Conservation (phyloP, 345 rosid species). For the Erucastrum elatum region DNA sequence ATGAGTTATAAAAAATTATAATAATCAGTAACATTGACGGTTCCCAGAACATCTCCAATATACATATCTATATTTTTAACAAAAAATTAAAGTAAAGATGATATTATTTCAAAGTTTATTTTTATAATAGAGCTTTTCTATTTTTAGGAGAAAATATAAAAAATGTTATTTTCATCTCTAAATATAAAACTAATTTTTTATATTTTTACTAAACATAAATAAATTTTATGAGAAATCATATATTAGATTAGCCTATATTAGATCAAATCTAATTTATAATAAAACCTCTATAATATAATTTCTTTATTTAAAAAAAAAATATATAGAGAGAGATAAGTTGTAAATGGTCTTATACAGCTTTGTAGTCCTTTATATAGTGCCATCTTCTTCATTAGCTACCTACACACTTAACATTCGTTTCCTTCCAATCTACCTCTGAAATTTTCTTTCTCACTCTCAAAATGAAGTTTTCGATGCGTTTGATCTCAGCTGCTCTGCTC, state of each 20-base stretch:
- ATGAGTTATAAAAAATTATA: not conserved
- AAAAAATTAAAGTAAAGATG: not conserved
- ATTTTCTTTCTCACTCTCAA: not conserved
- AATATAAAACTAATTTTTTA: not conserved
- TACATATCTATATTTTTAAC: not conserved
- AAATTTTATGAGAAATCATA: no score
- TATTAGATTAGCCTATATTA: no score
- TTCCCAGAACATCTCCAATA: not conserved
- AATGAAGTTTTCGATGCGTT: constrained; percentile 40
- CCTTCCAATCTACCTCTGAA: not conserved
- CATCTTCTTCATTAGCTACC: not conserved
- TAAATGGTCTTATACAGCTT: not conserved
- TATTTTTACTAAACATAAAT: not conserved
- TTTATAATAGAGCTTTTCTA: not conserved
- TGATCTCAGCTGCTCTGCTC: constrained; percentile 32
- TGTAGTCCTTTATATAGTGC: constrained; percentile 26
- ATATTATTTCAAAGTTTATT: not conserved
- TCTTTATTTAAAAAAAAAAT: no score
- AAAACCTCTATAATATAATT: no score
- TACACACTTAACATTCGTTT: constrained; percentile 6
- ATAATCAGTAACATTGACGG: constrained; percentile 5
- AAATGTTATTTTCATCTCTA: not conserved
- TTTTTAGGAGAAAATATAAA: not conserved
- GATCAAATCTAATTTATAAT: not conserved
- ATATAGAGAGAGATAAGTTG: no score